Evolutionary conservation across 1,139 yeast species (phyloP), one percentile per base, ranked within the genome.

Genomic region (Geotrichum candidum): DNA sequence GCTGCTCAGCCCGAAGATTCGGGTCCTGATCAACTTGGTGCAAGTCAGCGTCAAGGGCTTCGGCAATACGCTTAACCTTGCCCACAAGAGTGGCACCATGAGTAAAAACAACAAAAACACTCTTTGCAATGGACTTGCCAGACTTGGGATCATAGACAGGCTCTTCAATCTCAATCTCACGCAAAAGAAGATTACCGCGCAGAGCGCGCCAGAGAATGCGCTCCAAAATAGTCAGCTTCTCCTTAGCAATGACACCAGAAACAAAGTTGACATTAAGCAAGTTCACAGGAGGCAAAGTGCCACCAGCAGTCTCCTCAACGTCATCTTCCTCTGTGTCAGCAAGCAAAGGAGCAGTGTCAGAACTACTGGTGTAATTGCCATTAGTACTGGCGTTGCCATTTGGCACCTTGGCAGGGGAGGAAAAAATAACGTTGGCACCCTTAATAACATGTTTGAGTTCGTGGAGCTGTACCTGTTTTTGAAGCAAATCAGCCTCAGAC

Each of bases 141-240:
- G 82, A 73, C 61, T 79, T 78, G 29, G 80, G 76, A 63, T 84
- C 86, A 63, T 79, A 79, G 54, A 84, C 74, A 15, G 85, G 83
- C 67, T 86, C 88, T 3, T 80, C 77, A 65, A 92, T 80, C 67
- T 87, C 92, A 65, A 85, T 83, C 66, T 86, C 84, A 68, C 85
- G 85, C 76, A 90, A 84, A 71, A 82, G 87, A 69, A 92, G 79
- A 74, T 92, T 92, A 72, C 99, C 97, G 74, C 97, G 84, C 68
- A 94, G 81, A 3, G 88, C 85, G 76, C 99, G 84, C 98, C 98
- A 94, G 66, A 92, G 79, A 61, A 95, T 91, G 69, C 90, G 90
- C 74, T 90, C 96, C 68, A 94, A 78, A 5, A 87, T 80, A 50
- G 80, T 80, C 56, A 88, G 84, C 72, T 88, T 88, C 48, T 83